These are phyloP conservation scores for Sporothrix schenckii DNA, from an alignment of 2,329 filamentous ascomycete species.

Conservation along the genomic window DNA sequence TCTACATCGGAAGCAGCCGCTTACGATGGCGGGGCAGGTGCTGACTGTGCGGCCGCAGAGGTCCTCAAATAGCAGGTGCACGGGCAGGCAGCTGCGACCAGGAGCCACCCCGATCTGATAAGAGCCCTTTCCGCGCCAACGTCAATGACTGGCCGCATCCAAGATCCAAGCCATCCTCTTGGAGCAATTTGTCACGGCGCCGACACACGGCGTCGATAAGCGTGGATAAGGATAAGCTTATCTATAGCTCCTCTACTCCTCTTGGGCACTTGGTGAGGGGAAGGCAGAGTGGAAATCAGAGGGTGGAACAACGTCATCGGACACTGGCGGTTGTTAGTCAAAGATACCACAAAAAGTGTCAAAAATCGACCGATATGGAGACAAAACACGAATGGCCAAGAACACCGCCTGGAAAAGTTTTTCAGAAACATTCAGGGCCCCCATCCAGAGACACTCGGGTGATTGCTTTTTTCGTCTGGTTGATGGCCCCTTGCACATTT, in stretches of 20 bases:
- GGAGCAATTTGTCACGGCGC: conserved; percentile 26
- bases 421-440: background rate
- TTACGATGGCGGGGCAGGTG: conserved; percentile 1
- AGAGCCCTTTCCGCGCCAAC: background rate
- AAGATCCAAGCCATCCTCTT: background rate
- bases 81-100: conserved; percentile 13
- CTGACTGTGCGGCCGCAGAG: background rate
- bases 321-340: background rate
- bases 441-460: background rate
- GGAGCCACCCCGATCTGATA: background rate
- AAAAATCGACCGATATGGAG: background rate
- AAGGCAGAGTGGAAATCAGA: background rate
- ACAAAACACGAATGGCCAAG: conserved; percentile 1
- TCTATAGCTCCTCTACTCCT: background rate
- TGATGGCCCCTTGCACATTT: too few species aligned
- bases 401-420: background rate
- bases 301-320: background rate
- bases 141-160: background rate
- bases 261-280: background rate
- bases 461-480: background rate
- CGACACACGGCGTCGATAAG: conserved; percentile 27
- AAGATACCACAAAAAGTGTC: conserved; percentile 7
- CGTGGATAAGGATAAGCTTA: conserved; percentile 31
- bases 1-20: background rate
- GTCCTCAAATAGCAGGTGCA: background rate